These are phyloP conservation scores for Penicillium paneum DNA, from an alignment of 2,329 filamentous ascomycete species.

Conservation along the genomic window DNA sequence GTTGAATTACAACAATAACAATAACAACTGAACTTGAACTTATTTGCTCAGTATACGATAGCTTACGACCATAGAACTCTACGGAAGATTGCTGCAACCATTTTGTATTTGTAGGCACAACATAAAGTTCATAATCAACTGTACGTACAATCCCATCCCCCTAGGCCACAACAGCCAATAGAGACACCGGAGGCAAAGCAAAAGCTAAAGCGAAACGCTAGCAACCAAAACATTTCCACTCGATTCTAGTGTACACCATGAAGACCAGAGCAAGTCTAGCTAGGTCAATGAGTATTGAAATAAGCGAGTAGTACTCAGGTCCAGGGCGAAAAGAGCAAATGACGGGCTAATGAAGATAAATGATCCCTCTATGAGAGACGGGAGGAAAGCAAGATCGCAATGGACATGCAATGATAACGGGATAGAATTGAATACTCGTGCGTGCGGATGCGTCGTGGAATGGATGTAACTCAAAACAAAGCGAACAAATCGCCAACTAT, in stretches of 20 bases:
- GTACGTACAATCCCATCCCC: slow-evolving; percentile 10
- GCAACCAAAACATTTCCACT: slow-evolving; percentile 11
- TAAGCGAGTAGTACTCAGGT: slow-evolving; percentile 22
- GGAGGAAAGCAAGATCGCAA: slow-evolving; percentile 11
- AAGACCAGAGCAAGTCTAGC: slow-evolving; percentile 17
- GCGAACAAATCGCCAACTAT: slow-evolving; percentile 3
- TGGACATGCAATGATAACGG: slow-evolving; percentile 17
- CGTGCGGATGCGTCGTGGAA: slow-evolving; percentile 27
- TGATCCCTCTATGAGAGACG: neutral
- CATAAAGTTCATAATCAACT: neutral
- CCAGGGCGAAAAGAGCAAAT: slow-evolving; percentile 16
- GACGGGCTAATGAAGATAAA: slow-evolving; percentile 18
- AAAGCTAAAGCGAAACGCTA: neutral
- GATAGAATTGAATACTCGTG: slow-evolving; percentile 27
- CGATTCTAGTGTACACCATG: slow-evolving; percentile 31
- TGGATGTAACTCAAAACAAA: slow-evolving; percentile 18
- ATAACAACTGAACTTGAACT: neutral
- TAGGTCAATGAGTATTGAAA: slow-evolving; percentile 13
- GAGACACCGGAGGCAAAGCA: neutral
- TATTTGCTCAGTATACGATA: neutral
- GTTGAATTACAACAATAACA: neutral
- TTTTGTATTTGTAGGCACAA: neutral
- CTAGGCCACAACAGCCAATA: neutral
- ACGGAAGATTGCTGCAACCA: neutral
- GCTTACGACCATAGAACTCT: neutral